Evolutionary conservation across 176 grass and related monocot species (phyloP).

Genomic region (Avena eriantha): DNA sequence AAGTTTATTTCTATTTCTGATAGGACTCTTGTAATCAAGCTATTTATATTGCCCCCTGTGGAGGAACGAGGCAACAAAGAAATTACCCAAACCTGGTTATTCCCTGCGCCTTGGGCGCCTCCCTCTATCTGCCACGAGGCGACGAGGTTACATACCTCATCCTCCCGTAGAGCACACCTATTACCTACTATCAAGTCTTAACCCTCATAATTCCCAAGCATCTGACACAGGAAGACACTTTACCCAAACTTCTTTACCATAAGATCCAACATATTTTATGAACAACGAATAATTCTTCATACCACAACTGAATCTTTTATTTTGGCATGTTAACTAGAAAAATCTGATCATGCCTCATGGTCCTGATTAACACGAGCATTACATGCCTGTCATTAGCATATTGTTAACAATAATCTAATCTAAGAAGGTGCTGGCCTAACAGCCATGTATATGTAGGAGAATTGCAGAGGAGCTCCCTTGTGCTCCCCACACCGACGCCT

Average conservation of each 20-base stretch:
- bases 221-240: background rate
- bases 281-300: background rate
- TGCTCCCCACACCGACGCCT: too few species aligned
- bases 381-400: background rate
- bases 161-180: too few species aligned
- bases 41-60: background rate
- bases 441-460: background rate
- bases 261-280: background rate
- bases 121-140: background rate
- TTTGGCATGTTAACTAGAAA: background rate
- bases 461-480: too few species aligned
- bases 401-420: background rate
- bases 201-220: too few species aligned
- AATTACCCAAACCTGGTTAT: background rate
- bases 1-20: too few species aligned
- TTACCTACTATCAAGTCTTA: too few species aligned
- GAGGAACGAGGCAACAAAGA: background rate
- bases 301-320: background rate
- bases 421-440: background rate
- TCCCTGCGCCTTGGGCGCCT: background rate
- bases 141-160: too few species aligned
- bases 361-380: background rate
- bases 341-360: background rate
- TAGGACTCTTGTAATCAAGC: too few species aligned
- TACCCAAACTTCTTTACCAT: background rate